These are phyloP conservation scores for Drechslera avenae DNA, from an alignment of 2,329 filamentous ascomycete genomes.

Conservation along the genomic window DNA sequence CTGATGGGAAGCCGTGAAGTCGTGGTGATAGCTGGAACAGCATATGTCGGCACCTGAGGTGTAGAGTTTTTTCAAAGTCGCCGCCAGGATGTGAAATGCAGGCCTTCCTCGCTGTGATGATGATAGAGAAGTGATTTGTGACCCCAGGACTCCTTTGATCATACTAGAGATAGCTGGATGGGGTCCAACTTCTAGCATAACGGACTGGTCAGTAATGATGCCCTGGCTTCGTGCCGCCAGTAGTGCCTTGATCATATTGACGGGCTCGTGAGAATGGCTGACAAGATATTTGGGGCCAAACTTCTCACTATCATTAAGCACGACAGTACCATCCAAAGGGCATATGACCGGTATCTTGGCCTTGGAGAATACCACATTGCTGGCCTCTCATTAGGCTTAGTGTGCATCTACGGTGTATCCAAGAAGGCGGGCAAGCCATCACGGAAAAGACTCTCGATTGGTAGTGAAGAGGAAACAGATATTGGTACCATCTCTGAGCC, in stretches of 20 bases:
- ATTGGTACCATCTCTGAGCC: too few relatives aligned
- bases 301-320: constrained; percentile 41
- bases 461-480: too few relatives aligned
- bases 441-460: too few relatives aligned
- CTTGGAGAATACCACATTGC: constrained; percentile 7
- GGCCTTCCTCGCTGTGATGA: constrained; percentile 39
- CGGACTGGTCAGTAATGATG: constrained; percentile 22
- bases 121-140: constrained; percentile 1
- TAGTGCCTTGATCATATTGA: constrained; percentile 53
- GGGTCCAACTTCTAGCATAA: constrained; percentile 24
- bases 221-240: constrained; percentile 30
- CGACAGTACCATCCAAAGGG: constrained; percentile 50
- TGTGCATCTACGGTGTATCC: too few relatives aligned
- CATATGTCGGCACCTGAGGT: constrained; percentile 59
- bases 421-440: too few relatives aligned
- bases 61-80: too few relatives aligned
- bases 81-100: too few relatives aligned
- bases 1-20: constrained; percentile 33
- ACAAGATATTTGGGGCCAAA: constrained; percentile 26
- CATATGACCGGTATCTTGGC: constrained; percentile 50
- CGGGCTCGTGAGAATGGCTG: constrained; percentile 48
- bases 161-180: constrained; percentile 11
- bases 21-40: constrained; percentile 62
- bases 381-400: too few relatives aligned
- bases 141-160: constrained; percentile 31